phyloP scores from a whole-genome alignment of 768 basidiomycete species.

The Pisolithus albus region DNA sequence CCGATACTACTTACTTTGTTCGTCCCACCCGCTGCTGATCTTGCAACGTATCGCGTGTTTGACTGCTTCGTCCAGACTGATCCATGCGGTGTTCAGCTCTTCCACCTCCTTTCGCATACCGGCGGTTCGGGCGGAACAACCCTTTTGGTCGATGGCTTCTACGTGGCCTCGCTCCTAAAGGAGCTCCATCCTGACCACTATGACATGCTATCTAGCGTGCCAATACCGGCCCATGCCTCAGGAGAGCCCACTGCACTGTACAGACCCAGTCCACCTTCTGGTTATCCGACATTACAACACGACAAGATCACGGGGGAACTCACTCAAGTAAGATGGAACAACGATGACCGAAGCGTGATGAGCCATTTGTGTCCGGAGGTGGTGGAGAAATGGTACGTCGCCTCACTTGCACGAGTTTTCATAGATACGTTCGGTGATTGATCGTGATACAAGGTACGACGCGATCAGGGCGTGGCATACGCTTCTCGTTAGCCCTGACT shows the following conservation, averaged over 20 bases:
- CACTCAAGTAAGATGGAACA: slow-evolving; percentile 85
- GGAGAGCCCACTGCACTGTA: slow-evolving; percentile 62
- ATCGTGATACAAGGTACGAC: slow-evolving; percentile 49
- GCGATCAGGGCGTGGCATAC: slow-evolving; percentile 76
- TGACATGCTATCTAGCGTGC: slow-evolving; percentile 55
- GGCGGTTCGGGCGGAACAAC: slow-evolving; percentile 80
- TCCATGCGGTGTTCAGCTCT: slow-evolving; percentile 91
- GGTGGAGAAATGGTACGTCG: slow-evolving; percentile 67
- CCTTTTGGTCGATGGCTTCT: slow-evolving; percentile 94
- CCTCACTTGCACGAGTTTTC: neutral
- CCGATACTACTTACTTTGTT: slow-evolving; percentile 56
- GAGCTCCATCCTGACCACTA: slow-evolving; percentile 68
- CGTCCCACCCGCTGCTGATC: slow-evolving; percentile 6
- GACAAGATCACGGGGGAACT: slow-evolving; percentile 55
- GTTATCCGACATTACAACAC: slow-evolving; percentile 69
- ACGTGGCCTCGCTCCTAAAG: slow-evolving; percentile 75
- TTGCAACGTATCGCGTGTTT: neutral
- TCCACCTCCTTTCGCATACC: slow-evolving; percentile 84
- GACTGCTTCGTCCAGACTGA: slow-evolving; percentile 55
- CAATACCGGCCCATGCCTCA: slow-evolving; percentile 81
- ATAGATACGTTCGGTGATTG: neutral
- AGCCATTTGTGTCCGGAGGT: slow-evolving; percentile 46
- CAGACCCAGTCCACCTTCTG: slow-evolving; percentile 46
- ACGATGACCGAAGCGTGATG: slow-evolving; percentile 86
- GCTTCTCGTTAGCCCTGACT: slow-evolving; percentile 69